phyloP scores from a whole-genome alignment of 1,139 yeast genomes.

The Magnusiomyces magnusii region DNA sequence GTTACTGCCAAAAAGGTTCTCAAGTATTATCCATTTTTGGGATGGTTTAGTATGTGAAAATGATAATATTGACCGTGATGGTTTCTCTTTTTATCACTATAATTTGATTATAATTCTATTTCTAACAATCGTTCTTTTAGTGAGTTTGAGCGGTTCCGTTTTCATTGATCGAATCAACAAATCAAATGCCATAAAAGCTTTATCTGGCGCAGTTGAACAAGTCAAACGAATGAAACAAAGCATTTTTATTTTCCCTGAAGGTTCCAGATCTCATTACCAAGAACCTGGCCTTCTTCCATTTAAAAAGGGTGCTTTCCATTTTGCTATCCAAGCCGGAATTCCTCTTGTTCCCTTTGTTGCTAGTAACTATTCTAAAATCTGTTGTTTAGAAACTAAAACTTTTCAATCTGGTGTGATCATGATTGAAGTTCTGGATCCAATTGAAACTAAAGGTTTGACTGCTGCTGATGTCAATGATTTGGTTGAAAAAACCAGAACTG shows the following conservation, averaged over 20 bases:
- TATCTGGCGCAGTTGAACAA: slow-evolving; percentile 57
- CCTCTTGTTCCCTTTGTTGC: slow-evolving; percentile 87
- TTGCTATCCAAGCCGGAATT: slow-evolving; percentile 86
- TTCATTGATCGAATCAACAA: slow-evolving; percentile 80
- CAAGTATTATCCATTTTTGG: slow-evolving; percentile 83
- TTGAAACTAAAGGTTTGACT: slow-evolving; percentile 50
- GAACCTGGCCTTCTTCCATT: slow-evolving; percentile 75
- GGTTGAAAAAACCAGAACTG: slow-evolving; percentile 33
- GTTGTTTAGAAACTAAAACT: slow-evolving; percentile 48
- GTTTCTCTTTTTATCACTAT: slow-evolving; percentile 36
- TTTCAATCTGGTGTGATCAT: slow-evolving; percentile 50
- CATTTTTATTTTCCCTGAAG: slow-evolving; percentile 83
- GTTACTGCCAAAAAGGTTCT: slow-evolving; percentile 89
- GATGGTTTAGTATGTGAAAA: slow-evolving; percentile 78
- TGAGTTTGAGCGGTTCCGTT: slow-evolving; percentile 84
- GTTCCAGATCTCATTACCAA: slow-evolving; percentile 77
- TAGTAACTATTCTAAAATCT: slow-evolving; percentile 71
- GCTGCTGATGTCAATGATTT: slow-evolving; percentile 52
- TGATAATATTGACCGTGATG: too few relatives aligned
- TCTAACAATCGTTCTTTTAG: not conserved
- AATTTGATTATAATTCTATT: too few relatives aligned
- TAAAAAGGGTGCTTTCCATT: slow-evolving; percentile 97
- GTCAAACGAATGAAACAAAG: slow-evolving; percentile 56
- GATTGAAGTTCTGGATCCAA: slow-evolving; percentile 62
- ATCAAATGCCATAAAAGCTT: slow-evolving; percentile 65